A percentile compares a stretch with the other conserved stretches of the same genome.
Conservation (phyloP, 768 basidiomycete species). For the Lactarius psammicola region DNA sequence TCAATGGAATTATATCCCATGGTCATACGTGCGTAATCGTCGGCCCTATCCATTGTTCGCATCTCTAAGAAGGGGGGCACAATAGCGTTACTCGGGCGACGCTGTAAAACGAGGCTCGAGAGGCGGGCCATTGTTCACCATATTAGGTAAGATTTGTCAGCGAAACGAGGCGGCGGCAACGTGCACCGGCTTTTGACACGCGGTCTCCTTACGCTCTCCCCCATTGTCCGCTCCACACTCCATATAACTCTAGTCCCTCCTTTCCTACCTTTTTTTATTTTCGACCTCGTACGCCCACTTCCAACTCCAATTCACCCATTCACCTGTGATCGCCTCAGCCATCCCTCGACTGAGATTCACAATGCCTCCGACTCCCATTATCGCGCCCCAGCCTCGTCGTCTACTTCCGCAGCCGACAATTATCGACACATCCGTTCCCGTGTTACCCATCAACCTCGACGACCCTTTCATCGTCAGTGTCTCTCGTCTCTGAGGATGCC, state of each 20-base stretch:
- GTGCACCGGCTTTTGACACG: constrained; percentile 27
- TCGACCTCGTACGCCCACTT: constrained; percentile 11
- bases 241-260: constrained; percentile 26
- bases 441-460: constrained; percentile 22
- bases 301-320: background rate
- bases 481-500: background rate
- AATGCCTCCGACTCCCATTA: constrained; percentile 28
- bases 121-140: constrained; percentile 25
- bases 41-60: constrained; percentile 17
- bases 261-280: constrained; percentile 20
- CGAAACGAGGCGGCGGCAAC: constrained; percentile 24
- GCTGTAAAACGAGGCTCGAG: constrained; percentile 28
- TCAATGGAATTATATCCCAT: constrained; percentile 6
- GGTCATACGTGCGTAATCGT: constrained; percentile 18
- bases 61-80: background rate
- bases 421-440: constrained; percentile 17
- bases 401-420: constrained; percentile 22
- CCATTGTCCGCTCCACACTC: constrained; percentile 24
- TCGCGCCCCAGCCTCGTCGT: constrained; percentile 29
- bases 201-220: constrained; percentile 20
- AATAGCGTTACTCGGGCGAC: constrained; percentile 26
- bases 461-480: constrained; percentile 30
- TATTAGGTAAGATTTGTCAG: constrained; percentile 27
- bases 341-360: constrained; percentile 10
- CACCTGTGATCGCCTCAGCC: background rate